Percentiles rank a stretch among this genome's conserved stretches.
Evolutionary conservation across 176 grass and related monocot species (phyloP).

Genomic region (Cocos nucifera): DNA sequence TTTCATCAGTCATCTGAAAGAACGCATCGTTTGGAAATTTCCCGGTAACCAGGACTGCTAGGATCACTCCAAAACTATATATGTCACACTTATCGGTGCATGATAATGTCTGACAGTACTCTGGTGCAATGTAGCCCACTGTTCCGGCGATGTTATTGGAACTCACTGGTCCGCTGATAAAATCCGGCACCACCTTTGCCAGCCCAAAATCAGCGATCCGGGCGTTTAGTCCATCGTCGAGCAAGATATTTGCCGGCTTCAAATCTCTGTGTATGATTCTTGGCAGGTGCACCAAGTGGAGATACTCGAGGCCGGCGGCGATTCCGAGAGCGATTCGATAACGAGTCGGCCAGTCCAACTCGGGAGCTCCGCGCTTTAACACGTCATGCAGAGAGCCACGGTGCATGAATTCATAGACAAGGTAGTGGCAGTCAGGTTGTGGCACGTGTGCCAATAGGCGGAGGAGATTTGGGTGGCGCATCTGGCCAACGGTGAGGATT

Average conservation of each 20-base stretch:
- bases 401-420: conserved; percentile 89
- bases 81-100: conserved; percentile 12
- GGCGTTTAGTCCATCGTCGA: conserved; percentile 11
- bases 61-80: conserved; percentile 19
- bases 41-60: conserved; percentile 7
- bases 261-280: conserved; percentile 8
- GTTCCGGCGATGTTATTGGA: conserved; percentile 8
- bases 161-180: not conserved
- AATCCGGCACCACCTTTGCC: conserved; percentile 18
- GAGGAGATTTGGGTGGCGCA: conserved; percentile 79
- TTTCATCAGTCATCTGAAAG: conserved; percentile 14
- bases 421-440: conserved; percentile 62
- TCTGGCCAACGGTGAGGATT: conserved; percentile 70
- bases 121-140: conserved; percentile 13
- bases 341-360: not conserved
- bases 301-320: conserved; percentile 8
- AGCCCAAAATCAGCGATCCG: conserved; percentile 20
- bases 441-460: conserved; percentile 63
- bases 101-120: not conserved
- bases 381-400: conserved; percentile 38
- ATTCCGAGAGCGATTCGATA: conserved; percentile 6
- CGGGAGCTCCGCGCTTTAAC: too few species aligned
- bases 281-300: conserved; percentile 11
- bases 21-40: conserved; percentile 9
- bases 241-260: conserved; percentile 16